Evolutionary conservation across 192 early-diverging fungal genomes (phyloP).

Genomic region (Coemansia sp.): DNA sequence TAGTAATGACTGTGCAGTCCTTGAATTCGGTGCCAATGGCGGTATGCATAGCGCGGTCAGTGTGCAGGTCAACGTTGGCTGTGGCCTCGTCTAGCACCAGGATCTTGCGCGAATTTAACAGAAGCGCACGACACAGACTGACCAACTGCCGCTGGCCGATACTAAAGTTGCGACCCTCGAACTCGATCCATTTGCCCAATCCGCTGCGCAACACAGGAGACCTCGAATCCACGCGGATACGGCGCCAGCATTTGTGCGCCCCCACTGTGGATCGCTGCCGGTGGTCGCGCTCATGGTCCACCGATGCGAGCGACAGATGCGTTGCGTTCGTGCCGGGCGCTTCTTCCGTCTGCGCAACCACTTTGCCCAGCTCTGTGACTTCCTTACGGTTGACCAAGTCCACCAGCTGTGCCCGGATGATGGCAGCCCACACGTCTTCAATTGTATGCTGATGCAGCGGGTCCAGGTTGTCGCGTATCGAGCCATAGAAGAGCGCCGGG

Average conservation of each 20-base stretch:
- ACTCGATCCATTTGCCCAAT: constrained; percentile 19
- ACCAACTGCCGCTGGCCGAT: constrained; percentile 68
- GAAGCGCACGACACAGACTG: constrained; percentile 56
- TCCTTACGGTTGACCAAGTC: constrained; percentile 10
- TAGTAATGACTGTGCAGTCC: constrained; percentile 59
- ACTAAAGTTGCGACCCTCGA: constrained; percentile 56
- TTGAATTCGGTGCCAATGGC: constrained; percentile 57
- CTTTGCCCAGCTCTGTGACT: background rate
- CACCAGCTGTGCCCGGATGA: constrained; percentile 43
- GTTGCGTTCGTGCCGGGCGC: constrained; percentile 38
- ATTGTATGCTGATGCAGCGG: constrained; percentile 59
- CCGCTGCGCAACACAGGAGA: constrained; percentile 10
- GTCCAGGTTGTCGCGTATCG: constrained; percentile 68
- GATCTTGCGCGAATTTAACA: constrained; percentile 63
- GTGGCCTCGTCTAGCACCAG: constrained; percentile 77
- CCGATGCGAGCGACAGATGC: constrained; percentile 1
- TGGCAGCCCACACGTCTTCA: constrained; percentile 62
- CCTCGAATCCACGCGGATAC: constrained; percentile 4
- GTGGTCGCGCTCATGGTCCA: constrained; percentile 8
- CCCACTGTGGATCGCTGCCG: background rate
- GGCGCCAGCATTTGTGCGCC: constrained; percentile 11
- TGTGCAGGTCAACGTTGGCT: constrained; percentile 54
- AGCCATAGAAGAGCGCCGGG: constrained; percentile 65
- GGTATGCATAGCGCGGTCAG: constrained; percentile 60
- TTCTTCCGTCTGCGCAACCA: background rate